Base-by-base conservation (phyloP, 305 asterid species). In the Plantago coronopus region DNA sequence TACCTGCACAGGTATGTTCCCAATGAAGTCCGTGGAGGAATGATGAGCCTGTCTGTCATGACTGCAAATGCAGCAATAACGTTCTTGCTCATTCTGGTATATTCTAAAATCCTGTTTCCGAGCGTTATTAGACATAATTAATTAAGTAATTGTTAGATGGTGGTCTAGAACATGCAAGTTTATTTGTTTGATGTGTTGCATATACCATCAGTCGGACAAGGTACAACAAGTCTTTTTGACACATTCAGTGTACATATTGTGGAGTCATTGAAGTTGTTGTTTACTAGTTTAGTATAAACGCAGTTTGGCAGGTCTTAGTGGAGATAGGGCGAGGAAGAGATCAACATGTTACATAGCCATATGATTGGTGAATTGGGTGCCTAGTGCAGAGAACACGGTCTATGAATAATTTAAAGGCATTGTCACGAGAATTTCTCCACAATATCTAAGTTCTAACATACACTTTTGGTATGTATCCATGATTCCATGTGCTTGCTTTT, bases 11-110 rank as follows among this genome's bases (percentile, higher is more conserved):
- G 98, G 89, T 86, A 79, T 69, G 94, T 91, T 73, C 97, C 96
- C 25, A 84, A 86, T 75, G 98, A 86, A 74, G 72, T 88, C 50
- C 95, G 98, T 44, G 98, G 97, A 58, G 97, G 95, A 68, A 84
- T 88, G 82, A 81, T 84, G 78, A 80, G 95, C 76, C 57, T 89
- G 11, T 86, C 96, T 49, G 80, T 79, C 48, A 69, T 79, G 63
- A 96, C 91, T 48, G 89, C 94, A 62, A 77, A 78, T 78, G 84
- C 84, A 31, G 78, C 83, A 11, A 17, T 83, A 64, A 62, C 86
- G 68, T 68, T 84, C 49, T 74, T 72, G 58, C 80, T 91, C 17
- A 38, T 84, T 60, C 88, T 83, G 83, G 98, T 89, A 83, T 57
- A 68, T 63, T 64, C 64, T 67, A 23, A 61, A 50, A 59, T 66